A percentile compares a stretch with the other conserved stretches of the same genome.
Conservation (phyloP, 257 asterid species). For the Penstemon eatonii region DNA sequence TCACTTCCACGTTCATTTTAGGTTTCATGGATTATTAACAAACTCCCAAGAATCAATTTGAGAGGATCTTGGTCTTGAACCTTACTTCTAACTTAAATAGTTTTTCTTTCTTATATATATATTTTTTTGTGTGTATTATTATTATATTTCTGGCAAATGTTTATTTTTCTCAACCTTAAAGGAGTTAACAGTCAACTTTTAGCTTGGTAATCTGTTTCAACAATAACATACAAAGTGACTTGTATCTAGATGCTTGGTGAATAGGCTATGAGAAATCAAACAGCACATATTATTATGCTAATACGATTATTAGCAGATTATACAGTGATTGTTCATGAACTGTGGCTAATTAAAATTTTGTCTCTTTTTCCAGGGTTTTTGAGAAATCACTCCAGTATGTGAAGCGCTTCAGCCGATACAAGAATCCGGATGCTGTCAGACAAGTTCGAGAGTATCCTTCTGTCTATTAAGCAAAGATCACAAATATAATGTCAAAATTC, state of each 20-base stretch:
- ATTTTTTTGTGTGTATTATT: not conserved
- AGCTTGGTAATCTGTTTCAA: not conserved
- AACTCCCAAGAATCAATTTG: too few relatives aligned
- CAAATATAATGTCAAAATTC: not conserved
- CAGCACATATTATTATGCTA: not conserved
- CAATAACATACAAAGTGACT: not conserved
- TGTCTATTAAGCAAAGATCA: not conserved
- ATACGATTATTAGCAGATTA: slow-evolving; percentile 4
- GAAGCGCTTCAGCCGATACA: slow-evolving; percentile 97
- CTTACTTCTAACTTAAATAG: too few relatives aligned
- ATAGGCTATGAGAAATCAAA: not conserved
- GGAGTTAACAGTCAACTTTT: too few relatives aligned
- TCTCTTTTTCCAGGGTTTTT: slow-evolving; percentile 64
- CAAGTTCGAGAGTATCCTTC: slow-evolving; percentile 99
- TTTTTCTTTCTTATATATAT: not conserved
- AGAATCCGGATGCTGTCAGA: slow-evolving; percentile 94
- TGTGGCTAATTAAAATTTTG: slow-evolving; percentile 18
- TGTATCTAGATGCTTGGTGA: not conserved
- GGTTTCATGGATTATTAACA: not conserved
- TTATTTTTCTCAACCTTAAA: too few relatives aligned
- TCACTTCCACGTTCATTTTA: too few relatives aligned
- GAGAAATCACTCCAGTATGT: slow-evolving; percentile 95
- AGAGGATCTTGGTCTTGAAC: too few relatives aligned
- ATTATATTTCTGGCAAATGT: too few relatives aligned
- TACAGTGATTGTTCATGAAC: not conserved